phyloP scores from a whole-genome alignment of 768 basidiomycete genomes.

The Leccinum incarnatum region DNA sequence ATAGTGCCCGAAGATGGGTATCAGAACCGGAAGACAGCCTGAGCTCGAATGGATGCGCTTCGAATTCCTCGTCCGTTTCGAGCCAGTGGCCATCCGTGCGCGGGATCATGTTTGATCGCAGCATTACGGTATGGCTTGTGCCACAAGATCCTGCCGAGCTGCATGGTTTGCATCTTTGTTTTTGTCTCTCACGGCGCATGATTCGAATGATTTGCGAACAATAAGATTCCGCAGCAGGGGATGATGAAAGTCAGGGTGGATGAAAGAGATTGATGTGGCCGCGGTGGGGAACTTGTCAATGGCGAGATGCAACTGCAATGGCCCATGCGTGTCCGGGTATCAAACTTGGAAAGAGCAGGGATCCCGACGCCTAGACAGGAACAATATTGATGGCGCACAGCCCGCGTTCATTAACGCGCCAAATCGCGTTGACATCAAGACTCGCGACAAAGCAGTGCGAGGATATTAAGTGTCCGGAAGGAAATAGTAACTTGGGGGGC shows the following conservation, averaged over 20 bases:
- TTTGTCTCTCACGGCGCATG: background rate
- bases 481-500: background rate
- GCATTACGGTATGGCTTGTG: background rate
- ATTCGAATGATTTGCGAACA: background rate
- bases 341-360: background rate
- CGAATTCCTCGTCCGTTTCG: background rate
- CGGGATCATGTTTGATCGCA: constrained; percentile 18
- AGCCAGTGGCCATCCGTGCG: constrained; percentile 2
- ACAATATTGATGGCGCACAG: constrained; percentile 10
- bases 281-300: background rate
- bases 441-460: constrained; percentile 8
- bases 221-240: background rate
- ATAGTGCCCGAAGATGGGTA: background rate
- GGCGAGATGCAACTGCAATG: background rate
- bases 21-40: background rate
- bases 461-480: background rate
- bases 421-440: background rate
- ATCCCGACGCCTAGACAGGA: background rate
- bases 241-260: background rate
- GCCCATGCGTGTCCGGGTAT: constrained; percentile 2
- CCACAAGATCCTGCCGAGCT: background rate
- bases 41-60: background rate
- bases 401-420: constrained; percentile 14
- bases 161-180: background rate
- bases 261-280: background rate